Conservation (phyloP, 2,329 filamentous ascomycete species). For the Colletotrichum karsti region DNA sequence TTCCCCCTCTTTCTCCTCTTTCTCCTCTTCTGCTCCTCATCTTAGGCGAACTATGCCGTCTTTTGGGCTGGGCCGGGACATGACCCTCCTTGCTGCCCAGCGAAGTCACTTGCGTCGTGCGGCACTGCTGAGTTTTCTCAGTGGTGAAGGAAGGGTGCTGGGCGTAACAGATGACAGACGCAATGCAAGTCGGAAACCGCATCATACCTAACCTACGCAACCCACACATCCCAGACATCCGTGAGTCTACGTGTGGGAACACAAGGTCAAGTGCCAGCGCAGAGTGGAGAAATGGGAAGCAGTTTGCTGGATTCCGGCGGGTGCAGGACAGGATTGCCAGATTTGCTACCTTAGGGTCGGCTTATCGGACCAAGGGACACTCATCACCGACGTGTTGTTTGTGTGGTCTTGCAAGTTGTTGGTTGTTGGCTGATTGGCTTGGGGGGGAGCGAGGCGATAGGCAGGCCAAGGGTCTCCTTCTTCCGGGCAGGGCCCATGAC, state of each 20-base stretch:
- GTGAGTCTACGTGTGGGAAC: neutral
- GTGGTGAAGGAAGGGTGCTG: neutral
- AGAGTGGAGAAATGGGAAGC: too few species aligned
- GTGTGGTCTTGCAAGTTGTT: neutral
- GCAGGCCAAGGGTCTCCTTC: neutral
- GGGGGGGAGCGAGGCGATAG: neutral
- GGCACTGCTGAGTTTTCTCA: neutral
- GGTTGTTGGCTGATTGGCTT: neutral
- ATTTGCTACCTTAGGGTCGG: neutral
- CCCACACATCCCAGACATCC: neutral
- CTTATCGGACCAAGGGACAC: slow-evolving; percentile 1
- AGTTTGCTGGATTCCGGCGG: neutral
- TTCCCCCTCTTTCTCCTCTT: neutral
- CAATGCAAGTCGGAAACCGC: neutral
- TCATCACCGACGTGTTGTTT: neutral
- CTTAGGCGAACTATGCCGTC: neutral
- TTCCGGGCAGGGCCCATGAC: neutral
- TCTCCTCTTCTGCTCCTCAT: neutral
- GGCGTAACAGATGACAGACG: neutral
- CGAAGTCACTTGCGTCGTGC: neutral
- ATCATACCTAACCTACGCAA: neutral
- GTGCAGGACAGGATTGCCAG: neutral
- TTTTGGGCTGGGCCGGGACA: neutral
- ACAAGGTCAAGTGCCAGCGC: slow-evolving; percentile 12
- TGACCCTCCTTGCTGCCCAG: neutral